phyloP scores from a whole-genome alignment of 1,284 basidiomycete genomes.

The Cutaneotrichosporon dermatis region DNA sequence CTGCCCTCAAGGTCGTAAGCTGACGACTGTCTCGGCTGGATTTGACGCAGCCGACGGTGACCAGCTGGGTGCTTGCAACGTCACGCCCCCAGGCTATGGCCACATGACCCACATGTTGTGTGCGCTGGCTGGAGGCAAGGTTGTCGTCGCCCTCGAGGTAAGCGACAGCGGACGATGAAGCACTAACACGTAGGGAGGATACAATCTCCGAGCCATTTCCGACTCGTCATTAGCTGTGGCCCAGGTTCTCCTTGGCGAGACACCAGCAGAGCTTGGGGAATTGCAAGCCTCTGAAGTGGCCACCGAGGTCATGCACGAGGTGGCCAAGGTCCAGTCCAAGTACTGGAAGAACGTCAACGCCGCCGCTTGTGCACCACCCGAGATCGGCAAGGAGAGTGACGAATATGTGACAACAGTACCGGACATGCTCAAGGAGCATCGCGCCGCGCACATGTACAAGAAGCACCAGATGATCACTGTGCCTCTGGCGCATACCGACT shows the following conservation, averaged over 20 bases:
- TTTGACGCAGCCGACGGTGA: constrained; percentile 96
- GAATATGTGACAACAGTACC: constrained; percentile 44
- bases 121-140: constrained; percentile 76
- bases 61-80: constrained; percentile 80
- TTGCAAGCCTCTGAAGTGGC: constrained; percentile 70
- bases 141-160: constrained; percentile 83
- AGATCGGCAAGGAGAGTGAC: constrained; percentile 17
- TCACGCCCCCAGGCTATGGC: constrained; percentile 87
- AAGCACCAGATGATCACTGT: constrained; percentile 72
- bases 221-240: constrained; percentile 82
- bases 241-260: constrained; percentile 78
- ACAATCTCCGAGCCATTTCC: constrained; percentile 86
- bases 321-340: constrained; percentile 77
- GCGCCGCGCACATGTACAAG: constrained; percentile 69
- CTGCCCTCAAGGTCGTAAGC: no score
- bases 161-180: no score
- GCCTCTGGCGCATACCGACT: constrained; percentile 63
- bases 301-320: constrained; percentile 80
- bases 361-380: constrained; percentile 69
- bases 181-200: constrained; percentile 66
- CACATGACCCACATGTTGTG: constrained; percentile 98
- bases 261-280: constrained; percentile 67
- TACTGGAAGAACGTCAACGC: constrained; percentile 85
- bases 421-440: constrained; percentile 76
- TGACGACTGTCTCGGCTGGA: constrained; percentile 78